Evolutionary conservation across 1,284 basidiomycete species (phyloP).

Genomic region (Apiotrichum brassicae): DNA sequence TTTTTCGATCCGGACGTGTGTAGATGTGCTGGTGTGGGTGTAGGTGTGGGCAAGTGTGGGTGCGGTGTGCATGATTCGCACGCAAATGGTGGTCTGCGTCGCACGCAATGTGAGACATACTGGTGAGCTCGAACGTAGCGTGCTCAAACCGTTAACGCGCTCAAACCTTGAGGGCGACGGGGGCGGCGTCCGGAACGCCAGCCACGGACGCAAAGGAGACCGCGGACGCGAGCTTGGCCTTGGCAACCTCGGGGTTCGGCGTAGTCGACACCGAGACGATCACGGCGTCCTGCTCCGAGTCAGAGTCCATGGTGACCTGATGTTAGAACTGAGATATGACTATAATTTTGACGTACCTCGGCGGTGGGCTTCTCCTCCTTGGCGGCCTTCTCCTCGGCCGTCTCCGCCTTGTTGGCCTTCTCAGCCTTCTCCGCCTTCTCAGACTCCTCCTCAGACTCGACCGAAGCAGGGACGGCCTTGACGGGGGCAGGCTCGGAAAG

Average conservation of each 20-base stretch:
- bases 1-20: too few species aligned
- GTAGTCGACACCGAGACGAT: slow-evolving; percentile 41
- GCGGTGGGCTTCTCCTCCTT: slow-evolving; percentile 19
- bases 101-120: too few species aligned
- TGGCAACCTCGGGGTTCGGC: slow-evolving; percentile 15
- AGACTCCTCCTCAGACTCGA: slow-evolving; percentile 14
- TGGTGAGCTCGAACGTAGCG: too few species aligned
- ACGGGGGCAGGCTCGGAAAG: slow-evolving; percentile 43
- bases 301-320: slow-evolving; percentile 42
- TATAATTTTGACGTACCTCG: slow-evolving; percentile 4
- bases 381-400: too few species aligned
- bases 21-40: too few species aligned
- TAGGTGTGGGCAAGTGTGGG: background rate
- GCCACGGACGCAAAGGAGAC: slow-evolving; percentile 41
- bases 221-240: slow-evolving; percentile 18
- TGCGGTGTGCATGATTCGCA: background rate
- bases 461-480: slow-evolving; percentile 22
- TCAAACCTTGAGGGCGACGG: slow-evolving; percentile 42
- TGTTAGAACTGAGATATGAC: background rate
- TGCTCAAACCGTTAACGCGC: too few species aligned
- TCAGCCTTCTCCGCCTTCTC: too few species aligned
- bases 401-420: too few species aligned
- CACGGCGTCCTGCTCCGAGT: slow-evolving; percentile 44
- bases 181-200: slow-evolving; percentile 17
- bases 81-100: background rate